A percentile compares a stretch with the other conserved stretches of the same genome.
phyloP scores from a whole-genome alignment of 371 early-diverging fungal genomes.

The Nosema muscidifuracis region DNA sequence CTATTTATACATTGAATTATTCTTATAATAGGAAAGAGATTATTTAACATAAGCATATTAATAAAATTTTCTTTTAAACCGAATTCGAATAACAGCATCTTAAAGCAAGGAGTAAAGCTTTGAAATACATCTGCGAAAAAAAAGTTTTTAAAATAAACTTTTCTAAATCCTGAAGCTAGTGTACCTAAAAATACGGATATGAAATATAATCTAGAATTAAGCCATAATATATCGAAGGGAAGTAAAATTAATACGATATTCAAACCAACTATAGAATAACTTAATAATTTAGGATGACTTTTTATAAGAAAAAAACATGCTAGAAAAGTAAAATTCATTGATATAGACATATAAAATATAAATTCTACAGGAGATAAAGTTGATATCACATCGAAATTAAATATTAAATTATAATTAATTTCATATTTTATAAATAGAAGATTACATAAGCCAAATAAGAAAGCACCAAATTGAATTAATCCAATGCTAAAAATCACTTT shows the following conservation, averaged over 20 bases:
- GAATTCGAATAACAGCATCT: slow-evolving; percentile 6
- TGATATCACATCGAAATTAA: slow-evolving; percentile 55
- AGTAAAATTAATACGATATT: slow-evolving; percentile 22
- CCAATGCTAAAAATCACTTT: slow-evolving; percentile 5
- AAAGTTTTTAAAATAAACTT: slow-evolving; percentile 61
- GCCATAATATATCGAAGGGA: slow-evolving; percentile 53
- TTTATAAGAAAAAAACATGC: slow-evolving; percentile 1
- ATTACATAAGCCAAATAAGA: slow-evolving; percentile 56
- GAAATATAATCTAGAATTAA: slow-evolving; percentile 50
- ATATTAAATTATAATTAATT: slow-evolving; percentile 62
- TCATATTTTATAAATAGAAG: slow-evolving; percentile 47
- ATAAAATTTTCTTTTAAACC: not conserved
- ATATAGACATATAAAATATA: slow-evolving; percentile 34
- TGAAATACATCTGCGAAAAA: slow-evolving; percentile 61
- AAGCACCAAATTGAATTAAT: slow-evolving; percentile 30
- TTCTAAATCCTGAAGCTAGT: slow-evolving; percentile 37
- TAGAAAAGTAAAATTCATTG: slow-evolving; percentile 6
- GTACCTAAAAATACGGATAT: slow-evolving; percentile 26
- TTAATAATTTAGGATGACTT: not conserved
- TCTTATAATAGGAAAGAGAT: slow-evolving; percentile 67
- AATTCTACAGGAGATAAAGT: slow-evolving; percentile 47
- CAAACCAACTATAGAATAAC: not conserved
- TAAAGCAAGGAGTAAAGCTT: slow-evolving; percentile 37
- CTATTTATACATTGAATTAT: slow-evolving; percentile 69
- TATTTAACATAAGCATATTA: not conserved